These are phyloP conservation scores for Termitomyces sp. DNA, from an alignment of 768 basidiomycete species.

Conservation along the genomic window DNA sequence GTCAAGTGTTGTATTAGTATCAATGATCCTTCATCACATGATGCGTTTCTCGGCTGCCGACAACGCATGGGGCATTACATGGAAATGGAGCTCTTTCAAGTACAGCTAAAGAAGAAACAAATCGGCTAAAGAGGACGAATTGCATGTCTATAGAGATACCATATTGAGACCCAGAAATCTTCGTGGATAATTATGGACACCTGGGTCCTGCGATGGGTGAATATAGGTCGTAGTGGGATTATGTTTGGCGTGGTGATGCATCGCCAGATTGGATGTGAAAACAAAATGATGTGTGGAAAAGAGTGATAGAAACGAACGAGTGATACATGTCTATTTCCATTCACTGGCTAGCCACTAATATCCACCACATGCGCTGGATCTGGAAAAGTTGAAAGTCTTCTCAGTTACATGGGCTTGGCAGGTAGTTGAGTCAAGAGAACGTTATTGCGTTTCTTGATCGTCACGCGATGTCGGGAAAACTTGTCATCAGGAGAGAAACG, in stretches of 20 bases:
- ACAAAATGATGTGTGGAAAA: neutral
- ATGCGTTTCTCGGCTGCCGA: neutral
- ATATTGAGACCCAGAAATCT: neutral
- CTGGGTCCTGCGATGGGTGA: neutral
- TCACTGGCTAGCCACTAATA: neutral
- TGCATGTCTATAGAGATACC: neutral
- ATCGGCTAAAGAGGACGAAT: neutral
- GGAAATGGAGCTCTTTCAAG: neutral
- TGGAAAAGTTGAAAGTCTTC: neutral
- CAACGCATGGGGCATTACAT: too few relatives aligned
- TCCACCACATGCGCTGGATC: neutral
- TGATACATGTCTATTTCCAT: neutral
- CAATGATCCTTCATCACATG: conserved; percentile 10
- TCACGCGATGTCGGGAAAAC: conserved; percentile 96
- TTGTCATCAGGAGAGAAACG: conserved; percentile 99
- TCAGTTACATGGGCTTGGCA: conserved; percentile 73
- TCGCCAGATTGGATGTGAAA: neutral
- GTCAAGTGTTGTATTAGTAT: conserved; percentile 1
- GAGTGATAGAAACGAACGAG: conserved; percentile 9
- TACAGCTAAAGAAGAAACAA: neutral
- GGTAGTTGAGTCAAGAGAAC: conserved; percentile 90
- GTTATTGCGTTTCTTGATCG: conserved; percentile 90
- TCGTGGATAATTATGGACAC: neutral
- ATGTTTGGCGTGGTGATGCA: neutral
- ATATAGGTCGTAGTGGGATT: neutral